Conservation (phyloP, 768 basidiomycete genomes). For the Psilocybe tampanensis region DNA sequence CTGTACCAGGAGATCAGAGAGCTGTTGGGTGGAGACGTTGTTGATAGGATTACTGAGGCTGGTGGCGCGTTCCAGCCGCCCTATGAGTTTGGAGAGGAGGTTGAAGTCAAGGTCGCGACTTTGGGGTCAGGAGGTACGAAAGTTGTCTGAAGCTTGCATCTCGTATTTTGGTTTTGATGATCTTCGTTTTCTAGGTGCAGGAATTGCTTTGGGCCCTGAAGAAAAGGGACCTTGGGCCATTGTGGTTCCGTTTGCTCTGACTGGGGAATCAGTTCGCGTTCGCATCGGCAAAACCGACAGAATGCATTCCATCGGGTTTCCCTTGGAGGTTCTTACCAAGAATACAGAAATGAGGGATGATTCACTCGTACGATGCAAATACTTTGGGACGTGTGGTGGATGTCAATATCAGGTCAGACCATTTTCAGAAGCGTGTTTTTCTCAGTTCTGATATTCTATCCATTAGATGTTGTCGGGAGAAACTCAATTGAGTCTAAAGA, state of each 20-base stretch:
- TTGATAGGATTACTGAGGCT: conserved; percentile 49
- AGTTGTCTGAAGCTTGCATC: conserved; percentile 15
- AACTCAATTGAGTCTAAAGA: conserved; percentile 83
- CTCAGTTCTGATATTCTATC: neutral
- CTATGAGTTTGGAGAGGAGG: conserved; percentile 57
- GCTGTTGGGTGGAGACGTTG: conserved; percentile 63
- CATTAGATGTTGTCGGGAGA: conserved; percentile 84
- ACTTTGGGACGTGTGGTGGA: conserved; percentile 89
- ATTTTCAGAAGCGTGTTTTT: neutral
- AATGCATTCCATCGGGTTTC: conserved; percentile 76
- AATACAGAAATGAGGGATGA: conserved; percentile 69
- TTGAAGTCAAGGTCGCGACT: conserved; percentile 66
- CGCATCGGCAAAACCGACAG: conserved; percentile 72
- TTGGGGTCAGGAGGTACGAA: conserved; percentile 62
- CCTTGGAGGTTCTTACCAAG: conserved; percentile 64
- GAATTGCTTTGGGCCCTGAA: conserved; percentile 55
- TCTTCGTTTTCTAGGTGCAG: conserved; percentile 54
- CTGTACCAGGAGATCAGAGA: conserved; percentile 69
- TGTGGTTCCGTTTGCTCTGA: conserved; percentile 81
- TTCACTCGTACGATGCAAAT: conserved; percentile 70
- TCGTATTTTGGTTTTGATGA: neutral
- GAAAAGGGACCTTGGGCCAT: conserved; percentile 73
- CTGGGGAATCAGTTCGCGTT: conserved; percentile 77
- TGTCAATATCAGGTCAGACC: conserved; percentile 89
- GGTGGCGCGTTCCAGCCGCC: conserved; percentile 61